Evolutionary conservation across 345 rosid species (phyloP), one percentile per base, ranked within the genome.

Genomic region (Hibiscus tridactylites): DNA sequence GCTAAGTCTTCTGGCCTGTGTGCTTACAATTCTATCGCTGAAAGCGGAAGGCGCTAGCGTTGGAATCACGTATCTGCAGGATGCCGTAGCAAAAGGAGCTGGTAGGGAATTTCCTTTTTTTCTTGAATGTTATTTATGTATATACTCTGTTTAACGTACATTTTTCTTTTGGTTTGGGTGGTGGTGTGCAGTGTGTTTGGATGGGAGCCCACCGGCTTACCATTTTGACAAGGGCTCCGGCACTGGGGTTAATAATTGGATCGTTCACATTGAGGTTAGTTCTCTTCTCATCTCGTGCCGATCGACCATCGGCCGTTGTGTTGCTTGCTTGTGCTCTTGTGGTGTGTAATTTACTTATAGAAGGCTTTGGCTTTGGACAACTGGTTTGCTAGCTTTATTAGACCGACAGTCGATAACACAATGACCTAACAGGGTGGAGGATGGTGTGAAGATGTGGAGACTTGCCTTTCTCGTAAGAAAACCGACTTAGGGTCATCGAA

Each of bases 201-300:
- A 94, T 77, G 98, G 97, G 52, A 88, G 95, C 72, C 88, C 96
- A 3, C 95, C 97, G 4, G 98, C 96, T 76, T 94, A 91, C 86
- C 94, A 90, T 71, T 73, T 87, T 12, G 74, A 85, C 65, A 84
- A 74, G 44, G 98, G 98, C 33, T 87, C 12, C 66, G 98, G 96
- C 56, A 57, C 88, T n/a, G 96, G 97, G 70, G 65, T 79, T 73
- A 77, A 88, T 77, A 94, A 85, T 61, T 94, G 98, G 97, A 68
- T 94, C 71, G 86, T 91, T 79, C 84, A 83, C 46, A 72, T 94
- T 54, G 94, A 88, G 97, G 96, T 94, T 71, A 35, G 81, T 79
- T 15, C 53, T 47, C 39, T 63, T 61, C 59, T 47, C 17, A 29
- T 61, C 28, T 60, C 28, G 13, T 42, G 5, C 2, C 6, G 47